Base-by-base conservation (phyloP, 2,329 filamentous ascomycete genomes). In the Penicillium sp. region DNA sequence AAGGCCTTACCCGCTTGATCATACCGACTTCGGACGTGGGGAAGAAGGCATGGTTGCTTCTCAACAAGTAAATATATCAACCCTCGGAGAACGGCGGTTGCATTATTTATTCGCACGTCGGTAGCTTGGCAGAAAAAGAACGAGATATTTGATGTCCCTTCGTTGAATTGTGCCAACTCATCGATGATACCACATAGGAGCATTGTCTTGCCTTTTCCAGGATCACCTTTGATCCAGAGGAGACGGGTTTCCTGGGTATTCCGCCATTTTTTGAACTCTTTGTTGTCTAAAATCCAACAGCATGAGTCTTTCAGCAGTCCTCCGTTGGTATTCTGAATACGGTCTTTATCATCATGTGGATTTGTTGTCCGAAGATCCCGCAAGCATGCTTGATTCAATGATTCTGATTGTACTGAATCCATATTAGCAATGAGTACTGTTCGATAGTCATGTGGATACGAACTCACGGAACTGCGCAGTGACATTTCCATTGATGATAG, bases 161-260 rank as follows among this genome's bases (percentile, higher is more conserved):
- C 43, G 26, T 46, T 3, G 2, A 26, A 2, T n/a, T n/a, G n/a
- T n/a, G n/a, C n/a, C n/a, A 48, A 14, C 10, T 48, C 25, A 7
- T 48, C 30, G 1, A 48, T 30, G 7, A 16, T n/a, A n/a, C 68
- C 61, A 13, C 66, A 67, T n/a, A 71, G 13, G 1, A 71, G 64
- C 62, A 72, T 73, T 30, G 67, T 71, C 56, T 73, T 73, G 0
- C 70, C 70, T 19, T 68, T 73, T 0, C 70, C 68, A 14, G 67
- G 63, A 38, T 69, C 58, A 4, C 68, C 70, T 28, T 58, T 66
- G 33, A 71, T 65, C 69, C 63, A 71, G 11, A 70, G 60, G 4
- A 71, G 43, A 3, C 45, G 1, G 10, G 35, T 7, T 46, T 1
- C n/a, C n/a, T n/a, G n/a, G n/a, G 28, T n/a, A 4, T 58, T 5